Evolutionary conservation across 2,329 filamentous ascomycete genomes (phyloP).

Genomic region (Talaromyces albobiverticillius): DNA sequence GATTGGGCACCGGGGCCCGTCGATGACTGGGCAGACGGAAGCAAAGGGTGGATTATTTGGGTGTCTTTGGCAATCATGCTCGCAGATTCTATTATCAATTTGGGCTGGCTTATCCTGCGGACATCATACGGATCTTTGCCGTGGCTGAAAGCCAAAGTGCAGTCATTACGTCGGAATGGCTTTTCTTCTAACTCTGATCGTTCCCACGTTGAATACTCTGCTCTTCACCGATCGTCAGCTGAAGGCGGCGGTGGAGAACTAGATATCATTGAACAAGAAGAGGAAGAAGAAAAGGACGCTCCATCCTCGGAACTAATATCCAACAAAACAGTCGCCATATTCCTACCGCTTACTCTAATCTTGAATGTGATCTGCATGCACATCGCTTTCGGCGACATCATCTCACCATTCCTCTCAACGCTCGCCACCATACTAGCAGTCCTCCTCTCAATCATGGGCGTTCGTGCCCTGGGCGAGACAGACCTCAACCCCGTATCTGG

Average conservation of each 20-base stretch:
- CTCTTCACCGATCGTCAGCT: slow-evolving; percentile 22
- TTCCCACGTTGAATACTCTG: slow-evolving; percentile 31
- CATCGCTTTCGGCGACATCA: slow-evolving; percentile 76
- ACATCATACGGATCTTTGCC: slow-evolving; percentile 56
- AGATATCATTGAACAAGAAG: background rate
- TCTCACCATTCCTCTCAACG: slow-evolving; percentile 72
- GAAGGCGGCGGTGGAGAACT: slow-evolving; percentile 34
- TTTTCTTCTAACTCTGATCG: slow-evolving; percentile 16
- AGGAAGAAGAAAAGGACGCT: slow-evolving; percentile 56
- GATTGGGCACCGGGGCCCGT: slow-evolving; percentile 90
- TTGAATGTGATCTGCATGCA: slow-evolving; percentile 81
- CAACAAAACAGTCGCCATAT: slow-evolving; percentile 66
- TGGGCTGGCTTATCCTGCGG: slow-evolving; percentile 71
- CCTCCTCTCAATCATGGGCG: slow-evolving; percentile 61
- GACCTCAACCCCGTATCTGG: slow-evolving; percentile 95
- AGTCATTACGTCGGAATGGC: slow-evolving; percentile 29
- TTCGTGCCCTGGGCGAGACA: slow-evolving; percentile 70
- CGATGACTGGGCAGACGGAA: slow-evolving; percentile 84
- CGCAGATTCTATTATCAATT: slow-evolving; percentile 83
- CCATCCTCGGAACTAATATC: slow-evolving; percentile 79
- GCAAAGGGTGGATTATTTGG: slow-evolving; percentile 99
- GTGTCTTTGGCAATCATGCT: slow-evolving; percentile 95
- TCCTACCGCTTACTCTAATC: slow-evolving; percentile 70
- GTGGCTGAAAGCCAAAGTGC: slow-evolving; percentile 26
- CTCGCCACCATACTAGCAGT: slow-evolving; percentile 82